phyloP scores from a whole-genome alignment of 164 flowering plant species.

The Vitis amurensis region DNA sequence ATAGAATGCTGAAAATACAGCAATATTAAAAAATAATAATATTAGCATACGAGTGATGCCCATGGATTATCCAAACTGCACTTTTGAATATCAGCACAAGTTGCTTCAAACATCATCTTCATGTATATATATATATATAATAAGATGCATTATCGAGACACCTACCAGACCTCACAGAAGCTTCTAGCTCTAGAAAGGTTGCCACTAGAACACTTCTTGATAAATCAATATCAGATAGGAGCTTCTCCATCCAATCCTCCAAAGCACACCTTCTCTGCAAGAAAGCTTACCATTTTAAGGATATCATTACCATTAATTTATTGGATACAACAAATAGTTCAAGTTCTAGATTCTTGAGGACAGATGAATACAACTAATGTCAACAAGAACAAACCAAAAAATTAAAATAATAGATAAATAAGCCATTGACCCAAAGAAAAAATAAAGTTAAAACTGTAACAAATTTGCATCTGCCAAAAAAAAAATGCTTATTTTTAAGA shows the following conservation, averaged over 20 bases:
- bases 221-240: conserved; percentile 88
- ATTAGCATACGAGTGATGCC: too few species aligned
- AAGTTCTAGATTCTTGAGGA: conserved; percentile 3
- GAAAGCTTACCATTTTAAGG: conserved; percentile 39
- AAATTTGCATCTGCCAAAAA: too few species aligned
- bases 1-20: conserved; percentile 53
- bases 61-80: too few species aligned
- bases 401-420: not conserved
- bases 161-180: conserved; percentile 96
- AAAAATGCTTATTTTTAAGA: too few species aligned
- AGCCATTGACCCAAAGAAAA: too few species aligned
- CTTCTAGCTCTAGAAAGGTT: conserved; percentile 95
- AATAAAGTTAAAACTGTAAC: too few species aligned
- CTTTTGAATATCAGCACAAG: not conserved
- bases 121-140: not conserved
- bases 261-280: conserved; percentile 87
- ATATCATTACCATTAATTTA: conserved; percentile 11
- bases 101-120: not conserved
- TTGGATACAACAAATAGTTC: conserved; percentile 1
- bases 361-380: not conserved
- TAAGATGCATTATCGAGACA: conserved; percentile 20
- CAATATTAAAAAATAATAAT: not conserved
- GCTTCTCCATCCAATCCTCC: conserved; percentile 91
- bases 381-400: not conserved
- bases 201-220: conserved; percentile 85